These are phyloP conservation scores for Picea glauca DNA, from an alignment of 75 land plant genomes.

Conservation along the genomic window DNA sequence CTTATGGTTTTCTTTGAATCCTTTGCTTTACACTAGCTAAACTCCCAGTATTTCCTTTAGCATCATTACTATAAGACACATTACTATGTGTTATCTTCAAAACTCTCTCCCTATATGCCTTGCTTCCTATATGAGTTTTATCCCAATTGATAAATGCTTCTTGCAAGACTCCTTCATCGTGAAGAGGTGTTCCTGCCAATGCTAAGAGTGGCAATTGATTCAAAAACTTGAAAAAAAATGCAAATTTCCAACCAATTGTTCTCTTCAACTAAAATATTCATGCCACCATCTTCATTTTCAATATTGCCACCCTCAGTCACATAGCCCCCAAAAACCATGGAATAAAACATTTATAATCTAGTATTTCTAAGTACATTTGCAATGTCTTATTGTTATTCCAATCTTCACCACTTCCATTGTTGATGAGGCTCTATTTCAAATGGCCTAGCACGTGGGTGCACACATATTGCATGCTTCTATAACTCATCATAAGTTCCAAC, in stretches of 20 bases:
- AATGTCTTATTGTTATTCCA: too few species aligned
- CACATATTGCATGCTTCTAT: too few species aligned
- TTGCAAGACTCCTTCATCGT: conserved; percentile 3
- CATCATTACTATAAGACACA: conserved; percentile 14
- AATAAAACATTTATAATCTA: conserved; percentile 33
- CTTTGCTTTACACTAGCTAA: conserved; percentile 17
- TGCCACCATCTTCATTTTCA: too few species aligned
- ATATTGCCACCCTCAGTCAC: conserved; percentile 35
- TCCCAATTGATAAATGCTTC: neutral
- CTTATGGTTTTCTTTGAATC: conserved; percentile 13
- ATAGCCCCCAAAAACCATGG: conserved; percentile 36
- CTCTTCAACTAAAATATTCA: too few species aligned
- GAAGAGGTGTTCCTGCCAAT: conserved; percentile 13
- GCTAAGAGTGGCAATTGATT: conserved; percentile 21
- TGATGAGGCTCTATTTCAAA: too few species aligned
- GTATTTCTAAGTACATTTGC: conserved; percentile 76
- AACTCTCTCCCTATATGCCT: conserved; percentile 25
- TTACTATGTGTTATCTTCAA: conserved; percentile 14
- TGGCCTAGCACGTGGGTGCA: too few species aligned
- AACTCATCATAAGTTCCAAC: conserved; percentile 61
- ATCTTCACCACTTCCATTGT: too few species aligned
- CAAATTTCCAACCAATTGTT: too few species aligned
- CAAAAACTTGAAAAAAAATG: too few species aligned
- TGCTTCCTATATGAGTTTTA: conserved; percentile 4
- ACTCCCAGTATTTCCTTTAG: conserved; percentile 11